Evolutionary conservation across 345 rosid genomes (phyloP), one percentile per base, ranked within the genome.

Genomic region (Ceriops zippeliana): DNA sequence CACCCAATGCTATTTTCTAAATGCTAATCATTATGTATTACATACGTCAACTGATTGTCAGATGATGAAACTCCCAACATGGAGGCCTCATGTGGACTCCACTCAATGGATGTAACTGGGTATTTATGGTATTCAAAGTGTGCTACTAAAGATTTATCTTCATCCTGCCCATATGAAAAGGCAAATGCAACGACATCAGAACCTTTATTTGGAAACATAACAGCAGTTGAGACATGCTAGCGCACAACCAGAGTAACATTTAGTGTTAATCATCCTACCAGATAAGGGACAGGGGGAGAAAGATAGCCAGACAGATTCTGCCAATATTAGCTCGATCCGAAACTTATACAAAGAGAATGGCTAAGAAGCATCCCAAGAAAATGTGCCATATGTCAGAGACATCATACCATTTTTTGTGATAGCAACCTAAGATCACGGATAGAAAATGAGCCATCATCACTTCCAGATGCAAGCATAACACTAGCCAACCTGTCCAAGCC

Each of bases 361-460:
- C 59, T 9, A 15, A 21, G 26, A 27, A 10, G 37, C 13, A 2
- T n/a, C 67, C 4, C 13, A 5, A 8, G 22, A 24, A 63, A 47
- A 49, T 15, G 58, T 35, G 17, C 58, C 24, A 11, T 10, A 38
- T 13, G 67, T 11, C 56, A 22, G 61, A 35, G 37, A 28, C 34
- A 61, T 37, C 58, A 52, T 63, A 68, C 80, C 70, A 27, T 61
- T 2, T 62, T 56, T 57, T 30, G 64, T 46, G 71, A 54, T 30
- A 88, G 78, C 75, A 83, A 72, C 80, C 99, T 85, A 75, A 95
- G 92, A 80, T 95, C 99, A 60, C 79, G 96, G 71, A 95, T 90
- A 16, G 98, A 86, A 83, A 91, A 91, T 65, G 93, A 79, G 58
- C 99, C 99, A 52, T 95, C 98, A 75, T 95, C 99, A 79, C 97